Evolutionary conservation across 2,329 filamentous ascomycete genomes (phyloP).

Genomic region (Aspergillus pseudotamarii): DNA sequence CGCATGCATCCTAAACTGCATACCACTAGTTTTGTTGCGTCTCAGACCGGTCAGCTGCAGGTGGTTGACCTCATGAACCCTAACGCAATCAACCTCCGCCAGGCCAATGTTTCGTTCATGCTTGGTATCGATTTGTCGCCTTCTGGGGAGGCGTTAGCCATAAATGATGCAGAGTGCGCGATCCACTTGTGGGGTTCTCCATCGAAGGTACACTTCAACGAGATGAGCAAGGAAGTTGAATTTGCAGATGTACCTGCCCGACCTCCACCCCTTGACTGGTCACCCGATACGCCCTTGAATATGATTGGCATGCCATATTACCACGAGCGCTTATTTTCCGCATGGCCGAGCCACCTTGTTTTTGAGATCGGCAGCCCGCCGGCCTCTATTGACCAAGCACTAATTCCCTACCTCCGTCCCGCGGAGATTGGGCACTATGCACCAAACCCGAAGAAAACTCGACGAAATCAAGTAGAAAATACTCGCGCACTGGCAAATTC

Average conservation of each 20-base stretch:
- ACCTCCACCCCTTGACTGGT: constrained; percentile 68
- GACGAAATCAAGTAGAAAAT: constrained; percentile 81
- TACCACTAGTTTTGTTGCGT: constrained; percentile 91
- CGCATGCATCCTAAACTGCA: constrained; percentile 95
- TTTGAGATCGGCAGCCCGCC: constrained; percentile 86
- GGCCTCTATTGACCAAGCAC: constrained; percentile 69
- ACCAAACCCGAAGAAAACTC: constrained; percentile 71
- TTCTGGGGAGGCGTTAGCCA: constrained; percentile 80
- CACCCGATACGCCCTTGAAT: constrained; percentile 75
- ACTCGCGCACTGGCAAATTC: constrained; percentile 66
- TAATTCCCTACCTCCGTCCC: constrained; percentile 69
- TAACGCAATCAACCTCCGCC: constrained; percentile 80
- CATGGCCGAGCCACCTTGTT: constrained; percentile 82
- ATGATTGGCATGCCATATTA: constrained; percentile 92
- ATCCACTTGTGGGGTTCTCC: constrained; percentile 89
- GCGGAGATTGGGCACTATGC: constrained; percentile 78
- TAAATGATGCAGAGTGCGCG: constrained; percentile 76
- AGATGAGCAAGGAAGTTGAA: constrained; percentile 75
- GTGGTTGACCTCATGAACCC: constrained; percentile 95
- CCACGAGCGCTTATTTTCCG: constrained; percentile 80
- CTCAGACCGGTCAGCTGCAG: constrained; percentile 89
- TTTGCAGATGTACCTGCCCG: constrained; percentile 71
- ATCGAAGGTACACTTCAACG: constrained; percentile 82
- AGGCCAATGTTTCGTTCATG: constrained; percentile 77
- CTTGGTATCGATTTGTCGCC: constrained; percentile 83